Conservation (phyloP, 2,329 filamentous ascomycete species). For the Cladosporium sp. region DNA sequence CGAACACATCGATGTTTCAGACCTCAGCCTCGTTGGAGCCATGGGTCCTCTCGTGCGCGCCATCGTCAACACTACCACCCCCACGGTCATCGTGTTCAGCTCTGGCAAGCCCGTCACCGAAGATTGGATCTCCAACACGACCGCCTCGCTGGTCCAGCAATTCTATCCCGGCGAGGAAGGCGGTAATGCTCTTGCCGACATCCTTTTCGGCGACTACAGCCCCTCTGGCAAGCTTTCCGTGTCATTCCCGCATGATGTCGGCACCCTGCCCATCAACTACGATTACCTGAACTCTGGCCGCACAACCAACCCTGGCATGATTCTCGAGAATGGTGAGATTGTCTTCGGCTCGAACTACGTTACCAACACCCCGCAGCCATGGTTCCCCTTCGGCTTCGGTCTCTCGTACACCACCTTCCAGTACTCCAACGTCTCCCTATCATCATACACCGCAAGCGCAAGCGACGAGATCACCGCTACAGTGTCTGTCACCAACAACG, state of each 20-base stretch:
- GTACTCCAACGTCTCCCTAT: constrained; percentile 29
- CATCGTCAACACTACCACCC: constrained; percentile 60
- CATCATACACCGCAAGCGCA: constrained; percentile 11
- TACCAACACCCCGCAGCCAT: constrained; percentile 53
- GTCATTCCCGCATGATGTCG: constrained; percentile 65
- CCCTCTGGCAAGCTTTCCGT: constrained; percentile 71
- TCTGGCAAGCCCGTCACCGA: constrained; percentile 69
- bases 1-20: constrained; percentile 64
- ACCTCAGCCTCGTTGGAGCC: constrained; percentile 48
- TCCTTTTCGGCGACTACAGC: constrained; percentile 68
- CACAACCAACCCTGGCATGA: constrained; percentile 48
- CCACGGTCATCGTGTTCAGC: constrained; percentile 54
- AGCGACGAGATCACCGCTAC: constrained; percentile 19
- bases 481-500: constrained; percentile 9
- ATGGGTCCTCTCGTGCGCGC: constrained; percentile 54
- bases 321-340: constrained; percentile 55
- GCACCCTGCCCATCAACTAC: constrained; percentile 65
- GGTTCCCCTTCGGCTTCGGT: constrained; percentile 74
- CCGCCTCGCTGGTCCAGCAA: constrained; percentile 55
- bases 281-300: constrained; percentile 67
- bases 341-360: constrained; percentile 63
- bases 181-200: constrained; percentile 73
- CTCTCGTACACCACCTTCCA: constrained; percentile 63
- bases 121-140: constrained; percentile 63
- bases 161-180: constrained; percentile 64